These are phyloP conservation scores for Colletotrichum australisinense DNA, from an alignment of 2,329 filamentous ascomycete genomes.

Conservation along the genomic window DNA sequence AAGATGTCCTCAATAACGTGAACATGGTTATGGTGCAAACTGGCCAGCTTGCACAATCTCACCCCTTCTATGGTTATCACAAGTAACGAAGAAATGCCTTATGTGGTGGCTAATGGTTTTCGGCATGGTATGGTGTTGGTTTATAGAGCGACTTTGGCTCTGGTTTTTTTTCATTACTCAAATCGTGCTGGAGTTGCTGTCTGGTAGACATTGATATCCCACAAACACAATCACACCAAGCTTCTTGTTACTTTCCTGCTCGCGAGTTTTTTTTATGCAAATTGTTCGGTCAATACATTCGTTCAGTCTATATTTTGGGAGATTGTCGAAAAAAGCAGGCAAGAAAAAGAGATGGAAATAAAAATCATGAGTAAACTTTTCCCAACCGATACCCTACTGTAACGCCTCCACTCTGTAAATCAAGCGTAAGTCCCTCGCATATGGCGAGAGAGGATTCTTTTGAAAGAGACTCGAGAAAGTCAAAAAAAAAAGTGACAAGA, in stretches of 20 bases:
- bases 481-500: neutral
- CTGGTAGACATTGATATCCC: conserved; percentile 30
- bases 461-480: neutral
- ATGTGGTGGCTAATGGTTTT: neutral
- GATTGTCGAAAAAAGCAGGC: neutral
- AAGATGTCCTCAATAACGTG: neutral
- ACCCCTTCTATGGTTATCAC: neutral
- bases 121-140: conserved; percentile 25
- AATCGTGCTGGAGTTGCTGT: conserved; percentile 12
- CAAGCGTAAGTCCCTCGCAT: neutral
- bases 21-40: neutral
- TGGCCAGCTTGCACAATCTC: neutral
- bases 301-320: conserved; percentile 12
- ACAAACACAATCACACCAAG: conserved; percentile 1
- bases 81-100: conserved; percentile 21
- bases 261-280: neutral
- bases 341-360: neutral
- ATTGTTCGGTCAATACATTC: neutral
- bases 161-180: neutral
- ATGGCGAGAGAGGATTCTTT: neutral
- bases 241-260: neutral
- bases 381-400: conserved; percentile 11
- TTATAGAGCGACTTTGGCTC: neutral
- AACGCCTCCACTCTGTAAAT: conserved; percentile 15
- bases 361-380: conserved; percentile 27